Evolutionary conservation across 2,329 filamentous ascomycete species (phyloP).

Genomic region (Fulvia fulva): DNA sequence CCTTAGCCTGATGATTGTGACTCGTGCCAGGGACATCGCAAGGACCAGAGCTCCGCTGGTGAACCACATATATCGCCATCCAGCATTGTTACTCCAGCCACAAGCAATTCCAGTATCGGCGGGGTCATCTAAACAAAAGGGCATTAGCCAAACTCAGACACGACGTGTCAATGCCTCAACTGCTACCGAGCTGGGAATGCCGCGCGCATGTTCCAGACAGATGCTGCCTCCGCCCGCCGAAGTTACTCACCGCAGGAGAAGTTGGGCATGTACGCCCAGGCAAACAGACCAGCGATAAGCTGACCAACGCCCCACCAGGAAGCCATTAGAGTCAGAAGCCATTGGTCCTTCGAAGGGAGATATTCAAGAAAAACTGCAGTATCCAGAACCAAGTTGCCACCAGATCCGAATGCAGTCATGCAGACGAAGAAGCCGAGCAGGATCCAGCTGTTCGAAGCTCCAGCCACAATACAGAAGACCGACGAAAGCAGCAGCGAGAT

Average conservation of each 20-base stretch:
- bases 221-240: too few species aligned
- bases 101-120: slow-evolving; percentile 41
- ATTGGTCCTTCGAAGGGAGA: slow-evolving; percentile 56
- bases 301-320: slow-evolving; percentile 54
- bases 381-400: slow-evolving; percentile 61
- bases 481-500: slow-evolving; percentile 61
- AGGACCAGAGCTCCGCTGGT: slow-evolving; percentile 53
- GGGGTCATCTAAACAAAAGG: too few species aligned
- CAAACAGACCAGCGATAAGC: slow-evolving; percentile 50
- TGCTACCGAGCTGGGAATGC: too few species aligned
- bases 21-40: slow-evolving; percentile 49
- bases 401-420: slow-evolving; percentile 60
- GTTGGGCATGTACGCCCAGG: slow-evolving; percentile 52
- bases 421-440: slow-evolving; percentile 61
- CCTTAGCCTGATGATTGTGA: slow-evolving; percentile 51
- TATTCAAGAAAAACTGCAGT: slow-evolving; percentile 59
- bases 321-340: slow-evolving; percentile 61
- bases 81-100: slow-evolving; percentile 50
- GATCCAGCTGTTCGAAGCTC: slow-evolving; percentile 63
- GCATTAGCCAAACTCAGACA: too few species aligned
- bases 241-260: slow-evolving; percentile 48
- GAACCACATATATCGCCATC: slow-evolving; percentile 57
- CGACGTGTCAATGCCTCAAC: too few species aligned
- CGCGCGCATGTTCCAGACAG: too few species aligned
- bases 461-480: slow-evolving; percentile 60